A percentile compares a stretch with the other conserved stretches of the same genome.
These are phyloP conservation scores for Entoloma clypeatum DNA, from an alignment of 1,284 basidiomycete genomes.

Conservation along the genomic window DNA sequence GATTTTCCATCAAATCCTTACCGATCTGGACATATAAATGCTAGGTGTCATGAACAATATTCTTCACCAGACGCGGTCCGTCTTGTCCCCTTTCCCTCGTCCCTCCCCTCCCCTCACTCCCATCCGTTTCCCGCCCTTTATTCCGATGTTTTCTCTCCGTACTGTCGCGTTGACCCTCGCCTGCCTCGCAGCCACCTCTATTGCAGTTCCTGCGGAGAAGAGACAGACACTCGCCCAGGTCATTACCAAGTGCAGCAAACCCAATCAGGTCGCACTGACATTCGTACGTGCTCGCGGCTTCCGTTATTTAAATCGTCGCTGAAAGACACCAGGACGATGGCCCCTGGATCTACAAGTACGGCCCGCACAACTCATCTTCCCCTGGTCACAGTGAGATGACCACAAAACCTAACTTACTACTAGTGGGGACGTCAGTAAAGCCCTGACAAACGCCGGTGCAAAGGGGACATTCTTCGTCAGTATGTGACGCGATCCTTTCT, in stretches of 20 bases:
- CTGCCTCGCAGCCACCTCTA: background rate
- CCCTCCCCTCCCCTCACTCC: too few species aligned
- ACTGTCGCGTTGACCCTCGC: too few species aligned
- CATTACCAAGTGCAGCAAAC: constrained; percentile 28
- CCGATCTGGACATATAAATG: too few species aligned
- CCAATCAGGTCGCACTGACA: constrained; percentile 41
- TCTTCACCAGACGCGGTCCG: too few species aligned
- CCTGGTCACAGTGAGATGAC: constrained; percentile 1
- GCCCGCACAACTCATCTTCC: constrained; percentile 13
- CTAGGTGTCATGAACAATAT: too few species aligned
- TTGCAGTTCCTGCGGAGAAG: constrained; percentile 7
- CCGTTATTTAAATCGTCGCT: background rate
- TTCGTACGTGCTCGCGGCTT: constrained; percentile 34
- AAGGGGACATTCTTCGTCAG: constrained; percentile 45
- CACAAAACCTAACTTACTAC: constrained; percentile 3
- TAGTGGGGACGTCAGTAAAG: constrained; percentile 31
- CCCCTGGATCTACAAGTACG: constrained; percentile 37
- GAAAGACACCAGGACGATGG: constrained; percentile 41
- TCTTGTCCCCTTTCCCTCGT: too few species aligned
- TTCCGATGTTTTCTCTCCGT: too few species aligned
- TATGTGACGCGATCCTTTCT: constrained; percentile 29
- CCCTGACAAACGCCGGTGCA: constrained; percentile 28
- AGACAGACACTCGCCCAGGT: constrained; percentile 27
- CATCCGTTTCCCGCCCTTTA: too few species aligned
- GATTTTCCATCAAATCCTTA: too few species aligned